Percentiles rank a stretch among this genome's conserved stretches.
phyloP scores from a whole-genome alignment of 352 stramenopile species.

The Phytophthora kernoviae region DNA sequence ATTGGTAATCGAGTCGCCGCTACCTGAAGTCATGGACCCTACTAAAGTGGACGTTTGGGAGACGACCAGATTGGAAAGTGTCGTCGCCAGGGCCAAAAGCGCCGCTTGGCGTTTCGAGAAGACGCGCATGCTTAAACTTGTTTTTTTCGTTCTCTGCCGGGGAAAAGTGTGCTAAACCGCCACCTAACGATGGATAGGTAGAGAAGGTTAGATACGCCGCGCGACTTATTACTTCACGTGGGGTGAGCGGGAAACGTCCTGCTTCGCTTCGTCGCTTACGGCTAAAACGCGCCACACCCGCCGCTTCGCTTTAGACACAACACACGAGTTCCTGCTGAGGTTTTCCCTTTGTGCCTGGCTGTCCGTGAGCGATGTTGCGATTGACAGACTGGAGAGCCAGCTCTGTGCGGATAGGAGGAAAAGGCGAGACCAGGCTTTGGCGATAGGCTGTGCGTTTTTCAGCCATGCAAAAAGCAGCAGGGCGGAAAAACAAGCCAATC shows the following conservation, averaged over 20 bases:
- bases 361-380: constrained; percentile 12
- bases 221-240: constrained; percentile 7
- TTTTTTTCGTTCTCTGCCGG: too few species aligned
- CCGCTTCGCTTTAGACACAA: too few species aligned
- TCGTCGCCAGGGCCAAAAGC: constrained; percentile 15
- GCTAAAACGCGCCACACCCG: too few species aligned
- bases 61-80: constrained; percentile 21
- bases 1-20: constrained; percentile 15
- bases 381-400: constrained; percentile 43
- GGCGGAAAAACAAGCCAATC: constrained; percentile 23
- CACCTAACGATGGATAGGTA: too few species aligned
- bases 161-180: too few species aligned
- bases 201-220: constrained; percentile 15
- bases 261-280: too few species aligned
- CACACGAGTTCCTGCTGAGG: constrained; percentile 6
- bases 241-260: constrained; percentile 8
- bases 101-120: neutral
- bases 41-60: constrained; percentile 52
- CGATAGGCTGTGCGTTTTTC: neutral
- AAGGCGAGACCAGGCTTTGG: constrained; percentile 4
- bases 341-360: constrained; percentile 11
- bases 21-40: constrained; percentile 48
- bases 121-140: constrained; percentile 26
- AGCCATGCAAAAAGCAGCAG: constrained; percentile 14
- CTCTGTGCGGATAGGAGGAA: constrained; percentile 22